phyloP scores from a whole-genome alignment of 2,329 filamentous ascomycete species.

The Trichoderma sp. region DNA sequence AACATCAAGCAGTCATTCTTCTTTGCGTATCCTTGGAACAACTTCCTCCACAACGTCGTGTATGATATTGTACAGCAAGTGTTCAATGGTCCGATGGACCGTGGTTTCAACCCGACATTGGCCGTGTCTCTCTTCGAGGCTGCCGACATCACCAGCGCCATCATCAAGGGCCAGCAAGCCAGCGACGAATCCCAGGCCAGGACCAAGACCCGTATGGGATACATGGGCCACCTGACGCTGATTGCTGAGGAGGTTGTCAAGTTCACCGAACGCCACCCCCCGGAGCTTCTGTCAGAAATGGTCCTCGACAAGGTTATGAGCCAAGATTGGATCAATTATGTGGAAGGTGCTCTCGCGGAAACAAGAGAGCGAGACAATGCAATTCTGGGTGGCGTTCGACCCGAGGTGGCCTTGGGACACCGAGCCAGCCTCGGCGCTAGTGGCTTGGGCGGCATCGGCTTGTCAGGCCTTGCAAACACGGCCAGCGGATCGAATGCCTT shows the following conservation, averaged over 20 bases:
- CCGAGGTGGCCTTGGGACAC: slow-evolving; percentile 82
- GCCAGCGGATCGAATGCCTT: slow-evolving; percentile 62
- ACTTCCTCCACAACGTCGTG: slow-evolving; percentile 97
- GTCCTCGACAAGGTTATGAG: slow-evolving; percentile 88
- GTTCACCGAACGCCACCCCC: slow-evolving; percentile 90
- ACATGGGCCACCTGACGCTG: slow-evolving; percentile 96
- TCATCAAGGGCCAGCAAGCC: slow-evolving; percentile 83
- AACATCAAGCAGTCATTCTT: slow-evolving; percentile 73
- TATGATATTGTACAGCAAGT: slow-evolving; percentile 99
- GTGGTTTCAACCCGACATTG: slow-evolving; percentile 84
- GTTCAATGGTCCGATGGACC: slow-evolving; percentile 97
- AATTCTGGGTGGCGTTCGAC: slow-evolving; percentile 92
- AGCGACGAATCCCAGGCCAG: slow-evolving; percentile 83
- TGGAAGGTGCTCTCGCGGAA: slow-evolving; percentile 87
- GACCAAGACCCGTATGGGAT: slow-evolving; percentile 87
- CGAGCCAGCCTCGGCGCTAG: slow-evolving; percentile 58
- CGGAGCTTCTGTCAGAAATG: slow-evolving; percentile 77
- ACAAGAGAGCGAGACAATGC: slow-evolving; percentile 95
- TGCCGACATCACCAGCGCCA: slow-evolving; percentile 84
- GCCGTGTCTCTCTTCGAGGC: slow-evolving; percentile 91
- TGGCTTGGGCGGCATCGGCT: slow-evolving; percentile 48
- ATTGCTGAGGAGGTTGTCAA: slow-evolving; percentile 99
- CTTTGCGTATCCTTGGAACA: slow-evolving; percentile 98
- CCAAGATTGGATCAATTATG: slow-evolving; percentile 89
- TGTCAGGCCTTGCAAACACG: slow-evolving; percentile 42